A percentile compares a stretch with the other conserved stretches of the same genome.
phyloP scores from a whole-genome alignment of 1,284 basidiomycete genomes.

The Moniliophthora roreri region DNA sequence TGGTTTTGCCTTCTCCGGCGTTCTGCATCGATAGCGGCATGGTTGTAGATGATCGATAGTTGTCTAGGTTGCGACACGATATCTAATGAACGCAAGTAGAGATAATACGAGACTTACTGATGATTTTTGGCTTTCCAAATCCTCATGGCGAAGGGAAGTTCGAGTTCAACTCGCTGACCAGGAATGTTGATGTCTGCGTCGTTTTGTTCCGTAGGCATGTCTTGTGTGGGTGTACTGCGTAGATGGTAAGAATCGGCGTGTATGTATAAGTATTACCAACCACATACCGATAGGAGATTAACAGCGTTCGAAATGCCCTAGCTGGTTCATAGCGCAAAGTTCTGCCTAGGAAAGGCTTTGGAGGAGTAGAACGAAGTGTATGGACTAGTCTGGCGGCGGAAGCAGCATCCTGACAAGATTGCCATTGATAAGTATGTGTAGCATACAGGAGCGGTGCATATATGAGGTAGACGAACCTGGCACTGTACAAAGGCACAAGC shows the following conservation, averaged over 20 bases:
- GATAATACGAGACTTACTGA: constrained; percentile 20
- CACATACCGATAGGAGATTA: constrained; percentile 70
- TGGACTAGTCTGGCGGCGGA: constrained; percentile 60
- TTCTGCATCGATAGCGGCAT: constrained; percentile 47
- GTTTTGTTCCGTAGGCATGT: constrained; percentile 26
- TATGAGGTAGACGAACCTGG: constrained; percentile 46
- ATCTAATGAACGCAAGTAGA: neutral
- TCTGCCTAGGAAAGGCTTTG: constrained; percentile 66
- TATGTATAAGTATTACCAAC: constrained; percentile 5
- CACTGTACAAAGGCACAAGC: constrained; percentile 82
- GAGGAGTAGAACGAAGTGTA: constrained; percentile 52
- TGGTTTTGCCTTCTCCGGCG: constrained; percentile 19
- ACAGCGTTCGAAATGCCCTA: constrained; percentile 70
- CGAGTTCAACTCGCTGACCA: constrained; percentile 32
- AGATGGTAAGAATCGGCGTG: constrained; percentile 12
- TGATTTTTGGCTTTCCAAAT: constrained; percentile 29
- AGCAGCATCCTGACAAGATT: constrained; percentile 45
- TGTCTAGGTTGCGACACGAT: constrained; percentile 37
- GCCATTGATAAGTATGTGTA: constrained; percentile 17
- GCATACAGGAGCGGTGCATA: constrained; percentile 9
- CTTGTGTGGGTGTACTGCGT: constrained; percentile 42
- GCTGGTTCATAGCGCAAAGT: constrained; percentile 73
- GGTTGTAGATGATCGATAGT: constrained; percentile 54
- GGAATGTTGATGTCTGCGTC: constrained; percentile 21
- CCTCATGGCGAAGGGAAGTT: constrained; percentile 56